Evolutionary conservation across 371 early-diverging fungal species (phyloP).

Genomic region (Mortierella sp.): DNA sequence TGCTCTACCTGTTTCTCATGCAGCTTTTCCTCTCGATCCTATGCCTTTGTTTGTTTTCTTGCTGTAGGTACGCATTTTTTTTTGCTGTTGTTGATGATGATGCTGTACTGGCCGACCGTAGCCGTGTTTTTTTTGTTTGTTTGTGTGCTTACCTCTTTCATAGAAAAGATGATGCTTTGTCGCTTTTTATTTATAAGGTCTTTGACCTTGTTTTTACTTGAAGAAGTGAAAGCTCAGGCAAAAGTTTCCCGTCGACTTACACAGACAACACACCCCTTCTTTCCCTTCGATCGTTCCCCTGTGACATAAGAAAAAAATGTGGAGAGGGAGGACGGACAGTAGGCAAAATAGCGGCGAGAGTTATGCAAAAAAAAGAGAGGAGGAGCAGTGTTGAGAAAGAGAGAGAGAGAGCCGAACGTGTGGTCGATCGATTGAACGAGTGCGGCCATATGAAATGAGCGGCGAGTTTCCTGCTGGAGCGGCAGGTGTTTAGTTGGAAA

Average conservation of each 20-base stretch:
- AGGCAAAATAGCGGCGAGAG: background rate
- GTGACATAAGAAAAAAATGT: background rate
- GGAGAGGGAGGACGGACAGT: background rate
- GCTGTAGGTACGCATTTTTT: background rate
- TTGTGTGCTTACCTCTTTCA: background rate
- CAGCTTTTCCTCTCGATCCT: background rate
- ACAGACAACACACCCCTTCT: background rate
- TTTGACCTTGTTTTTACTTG: background rate
- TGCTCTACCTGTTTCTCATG: background rate
- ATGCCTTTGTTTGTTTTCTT: background rate
- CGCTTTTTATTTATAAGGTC: background rate
- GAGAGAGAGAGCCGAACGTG: too few relatives aligned
- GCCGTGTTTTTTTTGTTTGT: background rate
- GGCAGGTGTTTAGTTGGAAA: too few relatives aligned
- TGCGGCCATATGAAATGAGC: too few relatives aligned
- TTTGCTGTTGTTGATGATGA: background rate
- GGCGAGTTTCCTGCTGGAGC: too few relatives aligned
- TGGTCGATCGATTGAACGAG: background rate
- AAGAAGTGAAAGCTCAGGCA: background rate
- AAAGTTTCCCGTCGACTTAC: background rate
- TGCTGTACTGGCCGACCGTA: too few relatives aligned
- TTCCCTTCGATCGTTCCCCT: background rate
- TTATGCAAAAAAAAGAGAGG: background rate
- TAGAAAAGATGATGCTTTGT: background rate
- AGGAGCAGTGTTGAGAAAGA: background rate